Conservation (phyloP, 805 yeast species). For the Metschnikowia gruessii region DNA sequence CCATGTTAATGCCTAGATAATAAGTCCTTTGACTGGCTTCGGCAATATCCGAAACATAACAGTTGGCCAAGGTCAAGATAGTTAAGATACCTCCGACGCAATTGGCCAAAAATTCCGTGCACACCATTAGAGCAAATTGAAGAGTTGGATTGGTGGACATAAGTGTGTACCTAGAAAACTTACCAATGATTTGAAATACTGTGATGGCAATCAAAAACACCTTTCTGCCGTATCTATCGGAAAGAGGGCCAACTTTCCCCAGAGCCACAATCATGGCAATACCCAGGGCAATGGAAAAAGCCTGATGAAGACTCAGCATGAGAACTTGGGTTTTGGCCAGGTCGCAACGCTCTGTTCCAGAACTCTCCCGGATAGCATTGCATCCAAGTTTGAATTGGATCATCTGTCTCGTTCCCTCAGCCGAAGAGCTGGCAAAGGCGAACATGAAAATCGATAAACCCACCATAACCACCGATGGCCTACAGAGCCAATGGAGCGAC, state of each 20-base stretch:
- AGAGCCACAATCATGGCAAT: slow-evolving; percentile 49
- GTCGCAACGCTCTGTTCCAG: slow-evolving; percentile 24
- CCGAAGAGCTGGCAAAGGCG: slow-evolving; percentile 40
- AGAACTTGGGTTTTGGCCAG: slow-evolving; percentile 35
- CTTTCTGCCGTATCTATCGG: slow-evolving; percentile 40
- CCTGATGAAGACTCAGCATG: slow-evolving; percentile 50
- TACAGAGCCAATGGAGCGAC: slow-evolving; percentile 48
- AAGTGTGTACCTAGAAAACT: slow-evolving; percentile 22
- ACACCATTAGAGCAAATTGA: slow-evolving; percentile 37
- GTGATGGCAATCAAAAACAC: slow-evolving; percentile 24
- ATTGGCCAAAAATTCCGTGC: slow-evolving; percentile 45
- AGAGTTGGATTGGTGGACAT: slow-evolving; percentile 29
- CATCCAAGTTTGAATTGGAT: slow-evolving; percentile 32
- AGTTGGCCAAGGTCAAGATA: slow-evolving; percentile 55
- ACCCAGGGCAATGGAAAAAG: slow-evolving; percentile 40
- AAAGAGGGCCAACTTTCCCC: slow-evolving; percentile 46
- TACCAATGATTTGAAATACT: slow-evolving; percentile 22
- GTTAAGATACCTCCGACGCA: slow-evolving; percentile 63
- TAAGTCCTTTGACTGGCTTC: slow-evolving; percentile 57
- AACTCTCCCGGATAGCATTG: slow-evolving; percentile 19
- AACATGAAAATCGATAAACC: slow-evolving; percentile 41
- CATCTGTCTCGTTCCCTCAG: slow-evolving; percentile 42
- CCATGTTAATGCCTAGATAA: slow-evolving; percentile 56
- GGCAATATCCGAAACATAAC: slow-evolving; percentile 73
- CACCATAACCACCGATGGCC: slow-evolving; percentile 57